Conservation (phyloP, 768 basidiomycete genomes). For the Lentinula sp. region DNA sequence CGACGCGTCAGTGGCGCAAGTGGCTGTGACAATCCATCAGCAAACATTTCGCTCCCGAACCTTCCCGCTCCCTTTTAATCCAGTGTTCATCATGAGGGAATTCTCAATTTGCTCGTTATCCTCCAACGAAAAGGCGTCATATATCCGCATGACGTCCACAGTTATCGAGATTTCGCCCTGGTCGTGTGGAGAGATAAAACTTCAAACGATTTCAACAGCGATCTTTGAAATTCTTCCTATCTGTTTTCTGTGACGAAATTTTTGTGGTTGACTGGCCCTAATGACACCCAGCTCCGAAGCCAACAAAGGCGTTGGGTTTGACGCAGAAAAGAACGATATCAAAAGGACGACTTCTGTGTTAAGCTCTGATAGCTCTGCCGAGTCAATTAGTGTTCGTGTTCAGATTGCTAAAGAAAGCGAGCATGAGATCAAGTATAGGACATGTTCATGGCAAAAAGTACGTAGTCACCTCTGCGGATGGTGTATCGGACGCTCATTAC, state of each 20-base stretch:
- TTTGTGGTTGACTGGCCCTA: too few relatives aligned
- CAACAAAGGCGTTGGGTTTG: not conserved
- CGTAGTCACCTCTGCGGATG: not conserved
- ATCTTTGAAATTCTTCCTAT: not conserved
- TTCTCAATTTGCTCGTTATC: conserved; percentile 1
- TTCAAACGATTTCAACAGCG: not conserved
- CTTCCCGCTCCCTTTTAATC: not conserved
- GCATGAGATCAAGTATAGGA: conserved; percentile 30
- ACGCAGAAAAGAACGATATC: not conserved
- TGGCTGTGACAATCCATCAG: not conserved
- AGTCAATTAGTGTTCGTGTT: conserved; percentile 3
- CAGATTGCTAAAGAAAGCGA: conserved; percentile 20
- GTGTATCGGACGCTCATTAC: not conserved
- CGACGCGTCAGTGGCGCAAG: not conserved
- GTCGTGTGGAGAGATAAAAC: not conserved
- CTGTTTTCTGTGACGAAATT: not conserved
- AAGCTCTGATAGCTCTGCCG: not conserved
- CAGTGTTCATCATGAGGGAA: not conserved
- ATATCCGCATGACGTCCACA: not conserved
- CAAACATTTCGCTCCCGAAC: not conserved
- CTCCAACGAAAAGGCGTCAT: not conserved
- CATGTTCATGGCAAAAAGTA: conserved; percentile 47
- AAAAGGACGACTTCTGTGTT: not conserved
- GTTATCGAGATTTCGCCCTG: not conserved
- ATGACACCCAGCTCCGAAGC: not conserved